Conservation (phyloP, 129 eudicot genomes). For the Tagetes erecta region DNA sequence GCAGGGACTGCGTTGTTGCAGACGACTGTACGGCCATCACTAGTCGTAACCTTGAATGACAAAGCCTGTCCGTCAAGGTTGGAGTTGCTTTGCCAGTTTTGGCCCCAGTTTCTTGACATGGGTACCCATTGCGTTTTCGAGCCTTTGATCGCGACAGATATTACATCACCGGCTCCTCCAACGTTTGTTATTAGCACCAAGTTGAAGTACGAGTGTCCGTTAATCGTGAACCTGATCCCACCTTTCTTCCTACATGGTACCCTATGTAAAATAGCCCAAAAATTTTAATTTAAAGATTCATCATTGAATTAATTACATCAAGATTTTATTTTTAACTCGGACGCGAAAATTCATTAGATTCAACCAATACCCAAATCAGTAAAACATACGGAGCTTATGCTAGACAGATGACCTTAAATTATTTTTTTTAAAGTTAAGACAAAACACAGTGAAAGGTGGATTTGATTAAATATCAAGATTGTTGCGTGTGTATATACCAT, state of each 20-base stretch:
- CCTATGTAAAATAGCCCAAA: background rate
- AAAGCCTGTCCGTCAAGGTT: conserved; percentile 56
- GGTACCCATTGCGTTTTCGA: conserved; percentile 57
- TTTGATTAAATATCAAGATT: no score
- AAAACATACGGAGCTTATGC: no score
- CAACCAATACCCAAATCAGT: no score
- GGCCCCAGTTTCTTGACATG: conserved; percentile 87
- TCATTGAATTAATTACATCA: background rate
- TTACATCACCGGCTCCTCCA: conserved; percentile 76
- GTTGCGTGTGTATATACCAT: no score
- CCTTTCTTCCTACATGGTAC: conserved; percentile 51
- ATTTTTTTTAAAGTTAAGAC: no score
- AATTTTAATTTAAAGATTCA: background rate
- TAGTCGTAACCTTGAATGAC: conserved; percentile 71
- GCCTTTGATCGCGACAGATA: conserved; percentile 59
- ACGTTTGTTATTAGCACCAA: conserved; percentile 73
- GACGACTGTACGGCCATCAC: conserved; percentile 62
- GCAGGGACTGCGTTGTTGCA: conserved; percentile 63
- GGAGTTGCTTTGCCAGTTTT: conserved; percentile 78
- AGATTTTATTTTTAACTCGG: no score
- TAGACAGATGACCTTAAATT: no score
- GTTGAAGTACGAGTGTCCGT: conserved; percentile 83
- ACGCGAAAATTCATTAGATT: no score
- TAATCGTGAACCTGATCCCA: conserved; percentile 64
- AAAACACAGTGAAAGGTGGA: no score